Evolutionary conservation across 2,329 filamentous ascomycete species (phyloP).

Genomic region (Drechslera avenae): DNA sequence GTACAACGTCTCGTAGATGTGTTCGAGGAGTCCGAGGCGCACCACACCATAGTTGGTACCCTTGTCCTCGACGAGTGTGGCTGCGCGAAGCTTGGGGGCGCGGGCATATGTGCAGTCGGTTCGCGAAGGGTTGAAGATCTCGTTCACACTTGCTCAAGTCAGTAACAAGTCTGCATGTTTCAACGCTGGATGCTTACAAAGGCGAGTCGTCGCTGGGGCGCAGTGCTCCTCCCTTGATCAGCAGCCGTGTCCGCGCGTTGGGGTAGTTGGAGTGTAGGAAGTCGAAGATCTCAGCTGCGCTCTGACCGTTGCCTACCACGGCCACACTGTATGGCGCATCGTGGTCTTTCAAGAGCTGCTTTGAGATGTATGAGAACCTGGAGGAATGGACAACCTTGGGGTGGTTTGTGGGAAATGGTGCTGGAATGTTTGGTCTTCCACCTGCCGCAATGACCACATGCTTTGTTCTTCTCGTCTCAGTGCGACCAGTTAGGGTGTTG

Average conservation of each 20-base stretch:
- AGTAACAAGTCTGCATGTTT: conserved; percentile 20
- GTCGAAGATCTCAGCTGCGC: conserved; percentile 92
- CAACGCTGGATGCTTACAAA: conserved; percentile 67
- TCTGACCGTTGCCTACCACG: conserved; percentile 88
- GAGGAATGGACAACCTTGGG: conserved; percentile 86
- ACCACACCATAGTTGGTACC: conserved; percentile 96
- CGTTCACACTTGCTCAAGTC: conserved; percentile 72
- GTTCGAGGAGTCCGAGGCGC: conserved; percentile 85
- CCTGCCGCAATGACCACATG: conserved; percentile 75
- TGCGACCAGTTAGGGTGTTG: conserved; percentile 62
- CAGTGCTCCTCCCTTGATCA: conserved; percentile 83
- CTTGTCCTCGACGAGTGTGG: conserved; percentile 70
- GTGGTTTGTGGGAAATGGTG: conserved; percentile 69
- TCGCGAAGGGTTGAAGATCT: conserved; percentile 89
- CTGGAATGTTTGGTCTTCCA: conserved; percentile 72
- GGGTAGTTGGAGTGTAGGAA: conserved; percentile 83
- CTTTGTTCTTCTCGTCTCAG: conserved; percentile 61
- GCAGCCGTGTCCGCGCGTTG: conserved; percentile 74
- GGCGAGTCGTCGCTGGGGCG: conserved; percentile 94
- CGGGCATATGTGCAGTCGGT: conserved; percentile 77
- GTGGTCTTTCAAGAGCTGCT: conserved; percentile 62
- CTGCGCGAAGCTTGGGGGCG: conserved; percentile 65
- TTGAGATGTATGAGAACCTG: conserved; percentile 72
- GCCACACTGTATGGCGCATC: conserved; percentile 72
- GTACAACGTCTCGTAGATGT: conserved; percentile 86